Percentiles rank a stretch among this genome's conserved stretches.
Conservation (phyloP, 345 rosid genomes). For the Garcia nutans region DNA sequence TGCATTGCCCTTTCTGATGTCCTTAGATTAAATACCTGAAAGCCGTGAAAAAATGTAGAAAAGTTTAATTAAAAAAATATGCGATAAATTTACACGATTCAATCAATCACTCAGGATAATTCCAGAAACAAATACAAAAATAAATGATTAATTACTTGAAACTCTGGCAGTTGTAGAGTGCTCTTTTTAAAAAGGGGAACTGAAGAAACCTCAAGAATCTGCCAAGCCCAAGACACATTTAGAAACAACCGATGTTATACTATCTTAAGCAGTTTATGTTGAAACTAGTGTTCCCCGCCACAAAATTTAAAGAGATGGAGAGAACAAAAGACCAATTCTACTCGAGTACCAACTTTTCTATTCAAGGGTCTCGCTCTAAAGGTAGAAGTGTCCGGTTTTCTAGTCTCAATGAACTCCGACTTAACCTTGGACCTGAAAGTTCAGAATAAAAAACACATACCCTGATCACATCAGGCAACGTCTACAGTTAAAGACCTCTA, state of each 20-base stretch:
- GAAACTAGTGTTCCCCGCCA: background rate
- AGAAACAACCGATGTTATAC: constrained; percentile 1
- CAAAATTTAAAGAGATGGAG: background rate
- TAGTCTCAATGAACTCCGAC: constrained; percentile 28
- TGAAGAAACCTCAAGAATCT: constrained; percentile 37
- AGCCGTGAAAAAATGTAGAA: constrained; percentile 13
- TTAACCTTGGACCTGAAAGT: constrained; percentile 43
- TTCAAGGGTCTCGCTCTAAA: constrained; percentile 47
- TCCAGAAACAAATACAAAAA: background rate
- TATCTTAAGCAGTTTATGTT: background rate
- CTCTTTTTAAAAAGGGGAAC: constrained; percentile 29
- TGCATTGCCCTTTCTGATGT: constrained; percentile 44
- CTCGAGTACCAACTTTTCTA: constrained; percentile 44
- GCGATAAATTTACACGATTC: background rate
- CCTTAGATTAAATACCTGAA: constrained; percentile 43
- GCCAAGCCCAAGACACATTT: constrained; percentile 17
- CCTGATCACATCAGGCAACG: constrained; percentile 1
- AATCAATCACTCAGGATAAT: background rate
- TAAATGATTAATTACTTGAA: constrained; percentile 34
- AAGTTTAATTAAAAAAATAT: background rate
- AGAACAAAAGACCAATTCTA: background rate
- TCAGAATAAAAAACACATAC: constrained; percentile 14
- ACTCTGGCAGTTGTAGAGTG: constrained; percentile 27
- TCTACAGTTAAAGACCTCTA: background rate
- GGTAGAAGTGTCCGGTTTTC: constrained; percentile 26